A percentile compares a stretch with the other conserved stretches of the same genome.
These are phyloP conservation scores for Parmelia sp. DNA, from an alignment of 495 filamentous ascomycete genomes.

Conservation along the genomic window DNA sequence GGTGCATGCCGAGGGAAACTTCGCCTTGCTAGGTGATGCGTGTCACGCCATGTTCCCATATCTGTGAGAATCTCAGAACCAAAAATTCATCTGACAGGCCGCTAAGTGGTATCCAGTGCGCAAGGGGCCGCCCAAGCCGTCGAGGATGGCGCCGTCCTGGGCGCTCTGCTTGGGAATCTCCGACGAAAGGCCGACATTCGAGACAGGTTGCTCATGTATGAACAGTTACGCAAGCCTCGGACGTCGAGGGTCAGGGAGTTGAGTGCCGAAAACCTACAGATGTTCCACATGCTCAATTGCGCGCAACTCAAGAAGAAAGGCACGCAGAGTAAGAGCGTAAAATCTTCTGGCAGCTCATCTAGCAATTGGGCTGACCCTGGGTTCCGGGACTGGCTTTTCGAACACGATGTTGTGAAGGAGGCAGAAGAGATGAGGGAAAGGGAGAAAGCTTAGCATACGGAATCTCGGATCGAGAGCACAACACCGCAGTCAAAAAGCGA, in stretches of 20 bases:
- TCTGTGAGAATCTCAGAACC: constrained; percentile 23
- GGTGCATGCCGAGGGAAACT: constrained; percentile 41
- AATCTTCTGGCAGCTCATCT: too few species aligned
- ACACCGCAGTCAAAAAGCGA: too few species aligned
- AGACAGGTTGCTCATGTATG: not conserved
- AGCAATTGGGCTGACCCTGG: not conserved
- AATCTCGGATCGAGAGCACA: too few species aligned
- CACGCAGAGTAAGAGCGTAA: too few species aligned
- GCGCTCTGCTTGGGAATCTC: not conserved
- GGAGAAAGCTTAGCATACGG: too few species aligned
- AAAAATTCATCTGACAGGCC: not conserved
- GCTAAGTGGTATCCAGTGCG: not conserved
- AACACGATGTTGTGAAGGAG: not conserved
- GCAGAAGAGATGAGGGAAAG: not conserved
- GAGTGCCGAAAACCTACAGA: too few species aligned
- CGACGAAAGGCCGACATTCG: not conserved
- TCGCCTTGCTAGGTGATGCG: constrained; percentile 59
- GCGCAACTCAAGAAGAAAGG: too few species aligned
- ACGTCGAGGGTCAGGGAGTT: too few species aligned
- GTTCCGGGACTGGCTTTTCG: not conserved
- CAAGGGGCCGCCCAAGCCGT: not conserved
- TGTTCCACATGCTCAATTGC: too few species aligned
- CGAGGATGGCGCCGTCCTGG: not conserved
- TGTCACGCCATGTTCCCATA: constrained; percentile 61
- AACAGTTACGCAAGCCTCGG: too few species aligned